Conservation (phyloP, 139 green algal genomes). For the Pseudopediastrum boryanum region DNA sequence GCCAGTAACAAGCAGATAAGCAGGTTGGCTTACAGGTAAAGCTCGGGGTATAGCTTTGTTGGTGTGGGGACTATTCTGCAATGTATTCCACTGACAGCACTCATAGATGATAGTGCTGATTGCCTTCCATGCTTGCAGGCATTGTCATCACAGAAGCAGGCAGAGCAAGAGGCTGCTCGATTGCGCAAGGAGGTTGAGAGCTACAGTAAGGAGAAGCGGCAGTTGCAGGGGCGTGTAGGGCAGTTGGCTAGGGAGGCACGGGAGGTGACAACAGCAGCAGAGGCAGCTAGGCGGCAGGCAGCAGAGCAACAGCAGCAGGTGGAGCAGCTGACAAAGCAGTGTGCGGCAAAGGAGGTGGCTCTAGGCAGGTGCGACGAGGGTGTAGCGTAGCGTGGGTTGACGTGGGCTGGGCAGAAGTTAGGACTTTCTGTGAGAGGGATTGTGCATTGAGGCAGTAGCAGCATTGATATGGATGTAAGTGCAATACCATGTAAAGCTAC, state of each 20-base stretch:
- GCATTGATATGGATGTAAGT: no score
- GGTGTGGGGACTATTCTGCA: background rate
- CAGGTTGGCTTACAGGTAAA: no score
- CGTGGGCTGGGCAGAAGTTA: no score
- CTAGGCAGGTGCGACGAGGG: conserved; percentile 9
- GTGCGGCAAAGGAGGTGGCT: conserved; percentile 9
- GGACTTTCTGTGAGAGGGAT: no score
- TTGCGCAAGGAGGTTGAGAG: conserved; percentile 4
- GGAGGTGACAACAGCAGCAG: conserved; percentile 2
- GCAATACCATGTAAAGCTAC: no score
- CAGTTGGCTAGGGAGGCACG: conserved; percentile 9
- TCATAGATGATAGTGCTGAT: background rate
- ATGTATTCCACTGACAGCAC: background rate
- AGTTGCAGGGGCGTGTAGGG: conserved; percentile 10
- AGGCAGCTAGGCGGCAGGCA: background rate
- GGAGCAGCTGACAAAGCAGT: conserved; percentile 1
- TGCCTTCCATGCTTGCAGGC: conserved; percentile 1
- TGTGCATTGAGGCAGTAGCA: no score
- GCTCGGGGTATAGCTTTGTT: no score
- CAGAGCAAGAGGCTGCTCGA: background rate
- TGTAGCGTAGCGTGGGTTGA: no score
- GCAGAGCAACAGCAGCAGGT: conserved; percentile 10
- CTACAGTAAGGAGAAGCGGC: conserved; percentile 3
- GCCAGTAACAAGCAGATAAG: no score
- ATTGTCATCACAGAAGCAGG: background rate